A percentile compares a stretch with the other conserved stretches of the same genome.
phyloP scores from a whole-genome alignment of 140 eudicot genomes.

The Anethum foeniculum region DNA sequence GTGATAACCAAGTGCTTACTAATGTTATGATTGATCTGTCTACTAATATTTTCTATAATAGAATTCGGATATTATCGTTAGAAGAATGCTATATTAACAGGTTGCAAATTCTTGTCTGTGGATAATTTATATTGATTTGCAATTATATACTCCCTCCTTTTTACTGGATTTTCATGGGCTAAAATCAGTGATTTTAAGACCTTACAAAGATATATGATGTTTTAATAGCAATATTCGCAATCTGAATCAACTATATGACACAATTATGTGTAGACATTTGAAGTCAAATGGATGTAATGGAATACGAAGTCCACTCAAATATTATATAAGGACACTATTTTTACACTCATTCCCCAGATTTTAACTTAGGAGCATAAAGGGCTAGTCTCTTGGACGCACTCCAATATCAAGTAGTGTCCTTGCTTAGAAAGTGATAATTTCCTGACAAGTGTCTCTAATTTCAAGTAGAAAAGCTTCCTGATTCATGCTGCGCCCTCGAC shows the following conservation, averaged over 20 bases:
- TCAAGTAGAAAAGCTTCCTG: background rate
- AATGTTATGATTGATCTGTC: background rate
- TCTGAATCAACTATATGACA: background rate
- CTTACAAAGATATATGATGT: background rate
- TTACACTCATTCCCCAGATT: background rate
- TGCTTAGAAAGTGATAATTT: background rate
- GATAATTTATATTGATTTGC: background rate
- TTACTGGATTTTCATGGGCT: background rate
- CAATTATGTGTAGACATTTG: background rate
- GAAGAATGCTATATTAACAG: background rate
- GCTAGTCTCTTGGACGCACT: background rate
- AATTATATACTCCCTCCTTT: background rate
- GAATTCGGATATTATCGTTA: background rate
- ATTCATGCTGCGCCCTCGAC: background rate
- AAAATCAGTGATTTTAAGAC: background rate
- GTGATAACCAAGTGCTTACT: background rate
- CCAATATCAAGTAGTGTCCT: background rate
- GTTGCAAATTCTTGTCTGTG: background rate
- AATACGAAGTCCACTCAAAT: background rate
- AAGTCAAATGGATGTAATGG: background rate
- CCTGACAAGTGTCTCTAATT: background rate
- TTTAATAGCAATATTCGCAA: background rate
- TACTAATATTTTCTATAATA: background rate
- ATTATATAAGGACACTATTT: background rate
- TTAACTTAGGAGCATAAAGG: background rate